A percentile compares a stretch with the other conserved stretches of the same genome.
Evolutionary conservation across 2,329 filamentous ascomycete genomes (phyloP).

Genomic region (Xylariaceae sp.): DNA sequence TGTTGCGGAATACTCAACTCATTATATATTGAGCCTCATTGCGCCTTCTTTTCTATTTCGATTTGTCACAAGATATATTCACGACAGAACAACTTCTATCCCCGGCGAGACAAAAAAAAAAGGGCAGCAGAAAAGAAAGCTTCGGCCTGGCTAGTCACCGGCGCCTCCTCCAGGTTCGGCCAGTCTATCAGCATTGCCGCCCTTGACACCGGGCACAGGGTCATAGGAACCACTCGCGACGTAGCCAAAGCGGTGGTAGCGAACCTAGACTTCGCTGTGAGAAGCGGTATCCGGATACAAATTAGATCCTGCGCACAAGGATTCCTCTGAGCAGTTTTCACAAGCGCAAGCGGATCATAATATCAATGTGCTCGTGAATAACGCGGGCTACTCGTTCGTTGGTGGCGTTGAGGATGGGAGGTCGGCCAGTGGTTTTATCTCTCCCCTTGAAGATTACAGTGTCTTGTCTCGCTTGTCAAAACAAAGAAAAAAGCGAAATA

Average conservation of each 20-base stretch:
- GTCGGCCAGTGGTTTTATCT: slow-evolving; percentile 13
- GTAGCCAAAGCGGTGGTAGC: slow-evolving; percentile 16
- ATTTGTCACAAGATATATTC: not conserved
- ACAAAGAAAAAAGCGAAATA: not conserved
- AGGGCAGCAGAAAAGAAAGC: not conserved
- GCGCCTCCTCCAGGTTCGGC: slow-evolving; percentile 39
- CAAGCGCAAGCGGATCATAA: slow-evolving; percentile 13
- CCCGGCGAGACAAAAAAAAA: not conserved
- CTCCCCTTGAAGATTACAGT: not conserved
- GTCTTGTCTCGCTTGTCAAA: too few species aligned
- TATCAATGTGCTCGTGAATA: slow-evolving; percentile 16
- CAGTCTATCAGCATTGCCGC: slow-evolving; percentile 32
- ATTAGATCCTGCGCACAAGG: slow-evolving; percentile 25
- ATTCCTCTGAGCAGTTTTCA: slow-evolving; percentile 20
- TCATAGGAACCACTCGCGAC: slow-evolving; percentile 38
- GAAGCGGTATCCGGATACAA: slow-evolving; percentile 25
- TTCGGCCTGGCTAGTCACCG: slow-evolving; percentile 36
- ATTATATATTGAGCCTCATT: too few species aligned
- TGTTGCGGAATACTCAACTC: too few species aligned
- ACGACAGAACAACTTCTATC: too few species aligned
- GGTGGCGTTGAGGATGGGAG: slow-evolving; percentile 29
- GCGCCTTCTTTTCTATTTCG: not conserved
- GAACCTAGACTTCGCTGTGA: slow-evolving; percentile 20
- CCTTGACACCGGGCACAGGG: slow-evolving; percentile 36
- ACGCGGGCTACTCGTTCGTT: slow-evolving; percentile 28